Conservation (phyloP, 2,329 filamentous ascomycete genomes). For the Talaromyces sp. region DNA sequence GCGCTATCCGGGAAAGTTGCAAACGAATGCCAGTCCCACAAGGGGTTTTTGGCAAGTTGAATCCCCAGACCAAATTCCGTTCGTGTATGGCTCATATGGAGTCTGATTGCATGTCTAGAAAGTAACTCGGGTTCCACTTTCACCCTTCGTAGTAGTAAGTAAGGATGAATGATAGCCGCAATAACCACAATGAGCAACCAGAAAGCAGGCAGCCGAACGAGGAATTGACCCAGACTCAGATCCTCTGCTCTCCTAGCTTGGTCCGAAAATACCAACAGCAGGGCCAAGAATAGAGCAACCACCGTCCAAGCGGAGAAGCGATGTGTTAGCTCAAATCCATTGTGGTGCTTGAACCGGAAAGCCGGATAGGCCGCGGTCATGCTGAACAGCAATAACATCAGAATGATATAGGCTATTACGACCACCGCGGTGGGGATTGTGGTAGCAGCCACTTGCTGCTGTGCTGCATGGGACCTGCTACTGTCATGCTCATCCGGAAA, state of each 20-base stretch:
- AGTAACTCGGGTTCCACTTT: constrained; percentile 63
- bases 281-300: constrained; percentile 62
- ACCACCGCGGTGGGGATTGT: constrained; percentile 40
- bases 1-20: constrained; percentile 61
- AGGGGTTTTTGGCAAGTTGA: constrained; percentile 59
- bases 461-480: constrained; percentile 8
- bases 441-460: constrained; percentile 12
- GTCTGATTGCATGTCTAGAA: constrained; percentile 66
- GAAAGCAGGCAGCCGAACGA: constrained; percentile 53
- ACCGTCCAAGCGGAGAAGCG: constrained; percentile 70
- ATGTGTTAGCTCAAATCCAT: constrained; percentile 67
- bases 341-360: constrained; percentile 61
- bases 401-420: constrained; percentile 56
- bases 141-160: constrained; percentile 67
- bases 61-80: constrained; percentile 56
- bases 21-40: constrained; percentile 72
- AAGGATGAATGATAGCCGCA: constrained; percentile 64
- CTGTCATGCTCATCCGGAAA: constrained; percentile 12
- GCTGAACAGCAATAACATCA: constrained; percentile 57
- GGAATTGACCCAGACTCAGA: constrained; percentile 34
- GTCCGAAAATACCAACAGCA: constrained; percentile 55
- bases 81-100: constrained; percentile 64
- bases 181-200: constrained; percentile 68
- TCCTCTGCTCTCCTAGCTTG: constrained; percentile 35
- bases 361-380: constrained; percentile 61